phyloP scores from a whole-genome alignment of 345 rosid genomes.

The Bruguiera sexangula region DNA sequence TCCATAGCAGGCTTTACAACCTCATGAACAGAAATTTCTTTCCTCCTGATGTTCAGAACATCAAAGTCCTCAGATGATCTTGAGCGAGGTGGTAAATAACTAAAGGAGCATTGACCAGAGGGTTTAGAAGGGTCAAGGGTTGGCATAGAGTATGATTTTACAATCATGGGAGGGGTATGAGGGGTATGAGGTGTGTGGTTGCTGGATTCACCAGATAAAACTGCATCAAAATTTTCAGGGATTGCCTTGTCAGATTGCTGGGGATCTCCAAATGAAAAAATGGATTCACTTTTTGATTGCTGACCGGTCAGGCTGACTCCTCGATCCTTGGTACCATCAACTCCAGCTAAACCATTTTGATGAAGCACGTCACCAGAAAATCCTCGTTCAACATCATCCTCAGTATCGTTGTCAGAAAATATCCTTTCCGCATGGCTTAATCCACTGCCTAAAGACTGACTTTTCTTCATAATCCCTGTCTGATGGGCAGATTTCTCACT shows the following conservation, averaged over 20 bases:
- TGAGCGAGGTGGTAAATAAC: constrained; percentile 35
- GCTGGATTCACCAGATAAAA: constrained; percentile 31
- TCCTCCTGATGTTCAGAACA: constrained; percentile 32
- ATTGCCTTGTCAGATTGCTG: constrained; percentile 47
- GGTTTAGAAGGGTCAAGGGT: constrained; percentile 27
- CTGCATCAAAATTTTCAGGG: constrained; percentile 37
- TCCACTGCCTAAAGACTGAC: constrained; percentile 64
- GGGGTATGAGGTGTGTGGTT: constrained; percentile 6
- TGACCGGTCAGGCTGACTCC: constrained; percentile 29
- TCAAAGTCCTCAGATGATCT: constrained; percentile 68
- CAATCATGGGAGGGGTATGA: constrained; percentile 26
- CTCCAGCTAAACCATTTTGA: constrained; percentile 25
- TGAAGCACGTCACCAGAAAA: constrained; percentile 52
- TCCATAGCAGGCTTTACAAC: constrained; percentile 24
- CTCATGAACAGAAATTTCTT: constrained; percentile 38
- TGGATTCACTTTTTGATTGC: constrained; percentile 38
- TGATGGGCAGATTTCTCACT: constrained; percentile 3
- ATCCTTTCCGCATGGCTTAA: constrained; percentile 44
- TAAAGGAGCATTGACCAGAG: constrained; percentile 33
- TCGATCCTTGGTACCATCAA: constrained; percentile 28
- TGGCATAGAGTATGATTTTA: constrained; percentile 62
- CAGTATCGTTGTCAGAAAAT: constrained; percentile 32
- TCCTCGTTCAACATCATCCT: constrained; percentile 47
- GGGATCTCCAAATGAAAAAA: constrained; percentile 62
- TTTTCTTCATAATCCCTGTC: constrained; percentile 50